Conservation (phyloP, 352 stramenopile genomes). For the Phytophthora megakarya region DNA sequence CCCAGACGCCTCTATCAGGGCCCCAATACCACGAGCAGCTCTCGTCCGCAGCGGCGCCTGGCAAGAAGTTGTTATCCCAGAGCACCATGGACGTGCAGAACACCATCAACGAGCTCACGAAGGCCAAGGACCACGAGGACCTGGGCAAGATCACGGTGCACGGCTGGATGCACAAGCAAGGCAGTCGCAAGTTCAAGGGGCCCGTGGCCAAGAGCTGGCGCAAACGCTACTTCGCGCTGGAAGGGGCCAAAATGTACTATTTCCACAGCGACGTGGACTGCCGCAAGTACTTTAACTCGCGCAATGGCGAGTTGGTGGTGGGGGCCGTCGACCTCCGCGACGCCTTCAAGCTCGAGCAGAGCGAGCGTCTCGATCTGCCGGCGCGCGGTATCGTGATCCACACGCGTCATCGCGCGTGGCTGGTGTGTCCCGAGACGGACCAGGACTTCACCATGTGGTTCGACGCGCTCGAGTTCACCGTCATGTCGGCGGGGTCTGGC, state of each 20-base stretch:
- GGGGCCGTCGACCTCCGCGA: constrained; percentile 77
- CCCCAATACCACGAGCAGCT: constrained; percentile 38
- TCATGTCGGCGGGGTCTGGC: constrained; percentile 70
- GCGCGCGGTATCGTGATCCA: constrained; percentile 74
- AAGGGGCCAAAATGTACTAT: constrained; percentile 88
- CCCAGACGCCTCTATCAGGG: constrained; percentile 36
- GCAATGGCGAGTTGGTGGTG: constrained; percentile 75
- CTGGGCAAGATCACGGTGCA: constrained; percentile 76
- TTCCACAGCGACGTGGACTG: constrained; percentile 86
- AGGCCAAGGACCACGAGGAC: constrained; percentile 45
- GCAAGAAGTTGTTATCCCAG: constrained; percentile 39
- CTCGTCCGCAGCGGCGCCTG: constrained; percentile 23
- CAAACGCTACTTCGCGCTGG: constrained; percentile 84
- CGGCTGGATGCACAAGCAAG: constrained; percentile 88
- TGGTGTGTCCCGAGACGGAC: constrained; percentile 82
- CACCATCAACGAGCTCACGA: constrained; percentile 72
- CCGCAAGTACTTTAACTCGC: constrained; percentile 86
- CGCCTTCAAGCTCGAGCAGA: constrained; percentile 82
- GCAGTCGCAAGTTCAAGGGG: constrained; percentile 80
- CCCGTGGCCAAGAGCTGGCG: constrained; percentile 82
- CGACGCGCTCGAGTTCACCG: constrained; percentile 73
- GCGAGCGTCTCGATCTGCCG: constrained; percentile 71
- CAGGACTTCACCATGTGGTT: constrained; percentile 86
- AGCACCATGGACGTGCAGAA: constrained; percentile 54
- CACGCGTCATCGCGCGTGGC: constrained; percentile 74